phyloP scores from a whole-genome alignment of 306 rosid species.

The Vigna trinervia region DNA sequence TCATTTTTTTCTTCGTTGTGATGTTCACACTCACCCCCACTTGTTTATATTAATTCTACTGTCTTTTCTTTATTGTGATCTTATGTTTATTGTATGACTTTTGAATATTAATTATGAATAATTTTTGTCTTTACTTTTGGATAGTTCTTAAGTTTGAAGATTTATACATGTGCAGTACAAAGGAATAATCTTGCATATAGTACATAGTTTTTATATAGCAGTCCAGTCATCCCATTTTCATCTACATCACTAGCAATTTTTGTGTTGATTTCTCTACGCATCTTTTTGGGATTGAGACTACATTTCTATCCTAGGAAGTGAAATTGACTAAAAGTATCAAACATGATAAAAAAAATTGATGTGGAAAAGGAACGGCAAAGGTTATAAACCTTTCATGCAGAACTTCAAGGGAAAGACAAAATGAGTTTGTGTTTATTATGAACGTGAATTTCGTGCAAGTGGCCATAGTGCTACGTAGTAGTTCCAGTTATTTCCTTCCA shows the following conservation, averaged over 20 bases:
- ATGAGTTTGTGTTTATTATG: neutral
- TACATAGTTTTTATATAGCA: neutral
- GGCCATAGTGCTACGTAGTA: neutral
- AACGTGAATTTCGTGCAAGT: constrained; percentile 17
- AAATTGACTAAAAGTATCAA: neutral
- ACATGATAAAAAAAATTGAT: neutral
- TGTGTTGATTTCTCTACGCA: neutral
- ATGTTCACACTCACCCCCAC: neutral
- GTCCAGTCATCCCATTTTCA: too few species aligned
- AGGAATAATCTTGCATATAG: neutral
- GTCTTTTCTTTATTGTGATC: neutral
- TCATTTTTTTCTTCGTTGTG: neutral
- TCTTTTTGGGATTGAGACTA: neutral
- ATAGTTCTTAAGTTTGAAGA: neutral
- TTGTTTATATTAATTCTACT: neutral
- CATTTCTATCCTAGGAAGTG: neutral
- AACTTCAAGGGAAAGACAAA: neutral
- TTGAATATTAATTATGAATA: neutral
- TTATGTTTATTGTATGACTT: neutral
- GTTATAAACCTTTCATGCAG: neutral
- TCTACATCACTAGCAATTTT: neutral
- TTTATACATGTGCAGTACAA: neutral
- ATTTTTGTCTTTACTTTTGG: neutral
- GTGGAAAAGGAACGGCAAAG: neutral
- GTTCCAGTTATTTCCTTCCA: constrained; percentile 19